Evolutionary conservation across 768 basidiomycete species (phyloP).

Genomic region (Chalciporus chontae): DNA sequence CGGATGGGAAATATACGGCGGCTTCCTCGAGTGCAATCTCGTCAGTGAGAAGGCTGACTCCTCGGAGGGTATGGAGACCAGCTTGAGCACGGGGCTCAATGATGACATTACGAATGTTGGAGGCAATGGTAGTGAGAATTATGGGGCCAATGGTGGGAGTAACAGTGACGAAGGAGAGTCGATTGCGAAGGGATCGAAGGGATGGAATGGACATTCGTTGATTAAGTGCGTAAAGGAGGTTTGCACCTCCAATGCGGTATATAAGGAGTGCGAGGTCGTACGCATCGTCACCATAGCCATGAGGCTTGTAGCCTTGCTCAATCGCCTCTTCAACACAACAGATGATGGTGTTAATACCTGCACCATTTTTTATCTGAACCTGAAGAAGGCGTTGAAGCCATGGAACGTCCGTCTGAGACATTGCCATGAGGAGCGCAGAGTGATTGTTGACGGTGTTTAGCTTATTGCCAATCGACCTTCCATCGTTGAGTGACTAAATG

Average conservation of each 20-base stretch:
- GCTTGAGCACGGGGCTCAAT: neutral
- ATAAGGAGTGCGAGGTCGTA: conserved; percentile 12
- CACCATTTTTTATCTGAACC: neutral
- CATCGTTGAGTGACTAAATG: neutral
- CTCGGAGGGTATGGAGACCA: neutral
- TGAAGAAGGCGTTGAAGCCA: neutral
- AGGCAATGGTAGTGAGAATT: neutral
- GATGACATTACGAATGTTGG: neutral
- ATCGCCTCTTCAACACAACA: conserved; percentile 5
- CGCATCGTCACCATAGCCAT: neutral
- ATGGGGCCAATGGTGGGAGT: neutral
- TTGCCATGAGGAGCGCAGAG: neutral
- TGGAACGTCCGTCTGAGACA: neutral
- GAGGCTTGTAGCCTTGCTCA: neutral
- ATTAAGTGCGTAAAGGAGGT: conserved; percentile 14
- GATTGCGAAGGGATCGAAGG: neutral
- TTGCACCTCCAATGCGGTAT: conserved; percentile 10
- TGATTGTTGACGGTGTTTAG: neutral
- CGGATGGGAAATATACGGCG: conserved; percentile 2
- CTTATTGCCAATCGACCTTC: neutral
- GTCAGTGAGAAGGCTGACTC: conserved; percentile 12
- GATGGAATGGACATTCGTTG: conserved; percentile 12
- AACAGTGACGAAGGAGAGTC: neutral
- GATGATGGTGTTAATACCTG: conserved; percentile 6
- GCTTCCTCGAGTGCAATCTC: conserved; percentile 14